phyloP scores from a whole-genome alignment of 1,284 basidiomycete species.

The Sporisorium graminicola region DNA sequence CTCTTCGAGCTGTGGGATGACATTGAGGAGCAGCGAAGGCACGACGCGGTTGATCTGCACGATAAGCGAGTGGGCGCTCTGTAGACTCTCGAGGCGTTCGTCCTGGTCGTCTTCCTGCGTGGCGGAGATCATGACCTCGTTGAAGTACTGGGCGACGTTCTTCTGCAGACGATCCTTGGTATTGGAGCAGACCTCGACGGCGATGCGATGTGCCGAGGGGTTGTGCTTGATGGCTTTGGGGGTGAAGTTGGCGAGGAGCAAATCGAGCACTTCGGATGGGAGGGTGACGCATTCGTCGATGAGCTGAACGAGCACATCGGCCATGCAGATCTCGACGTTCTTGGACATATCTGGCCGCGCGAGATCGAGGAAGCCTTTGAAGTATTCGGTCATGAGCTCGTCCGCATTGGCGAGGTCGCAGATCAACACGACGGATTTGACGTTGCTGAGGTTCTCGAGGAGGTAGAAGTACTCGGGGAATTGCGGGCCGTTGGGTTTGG shows the following conservation, averaged over 20 bases:
- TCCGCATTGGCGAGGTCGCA: slow-evolving; percentile 90
- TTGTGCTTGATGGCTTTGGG: slow-evolving; percentile 74
- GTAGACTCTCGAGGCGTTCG: slow-evolving; percentile 71
- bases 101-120: slow-evolving; percentile 68
- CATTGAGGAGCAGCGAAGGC: slow-evolving; percentile 85
- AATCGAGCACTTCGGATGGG: slow-evolving; percentile 83
- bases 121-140: slow-evolving; percentile 68
- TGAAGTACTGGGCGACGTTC: slow-evolving; percentile 79
- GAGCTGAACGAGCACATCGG: slow-evolving; percentile 87
- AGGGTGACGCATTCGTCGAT: slow-evolving; percentile 86
- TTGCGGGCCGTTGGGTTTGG: slow-evolving; percentile 50
- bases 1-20: slow-evolving; percentile 92
- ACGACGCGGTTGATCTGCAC: slow-evolving; percentile 84
- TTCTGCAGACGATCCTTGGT: slow-evolving; percentile 89
- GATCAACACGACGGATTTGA: slow-evolving; percentile 93
- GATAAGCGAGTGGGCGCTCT: slow-evolving; percentile 85
- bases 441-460: slow-evolving; percentile 88
- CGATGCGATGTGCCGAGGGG: slow-evolving; percentile 80
- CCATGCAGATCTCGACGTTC: slow-evolving; percentile 88
- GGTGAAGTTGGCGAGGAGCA: slow-evolving; percentile 86
- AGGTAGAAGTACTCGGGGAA: slow-evolving; percentile 75
- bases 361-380: slow-evolving; percentile 84
- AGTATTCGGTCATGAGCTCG: slow-evolving; percentile 85
- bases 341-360: slow-evolving; percentile 77
- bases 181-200: slow-evolving; percentile 85